Base-by-base conservation (phyloP, 1,284 basidiomycete genomes). In the Microbotryum lychnidis-dioicae region DNA sequence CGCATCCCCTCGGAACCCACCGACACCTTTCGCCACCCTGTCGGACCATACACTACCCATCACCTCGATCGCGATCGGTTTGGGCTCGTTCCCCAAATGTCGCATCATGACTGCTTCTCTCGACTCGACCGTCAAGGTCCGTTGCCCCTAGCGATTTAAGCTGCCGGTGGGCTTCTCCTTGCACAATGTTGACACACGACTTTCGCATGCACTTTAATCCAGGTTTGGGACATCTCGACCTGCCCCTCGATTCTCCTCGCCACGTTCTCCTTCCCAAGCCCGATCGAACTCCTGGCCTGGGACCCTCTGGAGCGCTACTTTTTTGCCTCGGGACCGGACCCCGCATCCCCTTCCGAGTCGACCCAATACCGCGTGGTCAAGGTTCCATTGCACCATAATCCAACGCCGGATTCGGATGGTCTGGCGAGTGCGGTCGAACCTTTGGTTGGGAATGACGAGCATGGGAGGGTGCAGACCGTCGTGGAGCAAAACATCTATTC, bases 21-120 rank as follows among this genome's bases (percentile, higher is more conserved):
- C 87, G 2, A 79, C 85, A 54, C 87, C 92, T 6, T 89, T 87
- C 73, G 87, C 84, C 69, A 84, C 83, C 2, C 79, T 97, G 20
- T 83, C 87, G 10, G 94, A 97, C 75, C 94, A 98, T 74, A 94
- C 91, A 0, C 81, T 97, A 3, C 87, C 89, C 7, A 81, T 98
- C 25, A 87, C 87, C 4, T 87, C 90, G 70, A 80, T 97, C 44
- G 75, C 80, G 21, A 85, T 91, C 67, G 89, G 91, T 4, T 75
- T 86, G 49, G 91, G 91, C 6, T 67, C 78, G 1, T 93, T 91
- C 74, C 89, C 91, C 1, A 61, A 69, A 20, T 81, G 79, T 51
- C 81, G 88, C 54, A 74, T 91, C 45, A 80, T 93, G 70, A 90
- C 91, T 0, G 83, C 87, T 7, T 89, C 90, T 0, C 75, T 87